Evolutionary conservation across 2,329 filamentous ascomycete genomes (phyloP).

Genomic region (Zymoseptoria brevis): DNA sequence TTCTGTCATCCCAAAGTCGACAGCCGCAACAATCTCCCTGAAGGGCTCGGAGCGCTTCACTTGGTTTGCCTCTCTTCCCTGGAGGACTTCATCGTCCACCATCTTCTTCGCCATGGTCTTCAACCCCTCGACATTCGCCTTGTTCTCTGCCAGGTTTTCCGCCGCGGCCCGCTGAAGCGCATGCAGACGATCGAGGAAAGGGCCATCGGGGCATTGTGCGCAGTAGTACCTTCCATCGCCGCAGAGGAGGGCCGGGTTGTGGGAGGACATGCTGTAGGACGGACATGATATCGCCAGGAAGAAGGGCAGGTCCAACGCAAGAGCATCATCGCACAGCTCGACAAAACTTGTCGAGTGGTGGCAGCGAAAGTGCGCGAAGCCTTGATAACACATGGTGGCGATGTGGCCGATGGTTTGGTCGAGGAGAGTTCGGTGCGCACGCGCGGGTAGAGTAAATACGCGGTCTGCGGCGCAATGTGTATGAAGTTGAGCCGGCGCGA

Average conservation of each 20-base stretch:
- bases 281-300: slow-evolving; percentile 15
- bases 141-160: neutral
- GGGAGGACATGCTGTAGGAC: slow-evolving; percentile 7
- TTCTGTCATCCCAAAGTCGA: neutral
- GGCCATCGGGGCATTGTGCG: slow-evolving; percentile 5
- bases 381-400: slow-evolving; percentile 23
- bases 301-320: slow-evolving; percentile 12
- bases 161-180: neutral
- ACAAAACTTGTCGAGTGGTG: slow-evolving; percentile 16
- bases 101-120: neutral
- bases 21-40: neutral
- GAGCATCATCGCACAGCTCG: slow-evolving; percentile 9
- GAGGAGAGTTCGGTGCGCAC: neutral
- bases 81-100: neutral
- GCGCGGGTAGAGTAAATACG: neutral
- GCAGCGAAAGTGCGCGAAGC: slow-evolving; percentile 17
- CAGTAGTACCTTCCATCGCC: slow-evolving; percentile 15
- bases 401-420: neutral
- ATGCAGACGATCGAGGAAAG: slow-evolving; percentile 8
- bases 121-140: neutral
- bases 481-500: neutral
- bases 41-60: neutral
- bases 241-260: slow-evolving; percentile 1
- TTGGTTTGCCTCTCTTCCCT: neutral
- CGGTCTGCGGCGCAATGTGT: neutral